phyloP scores from a whole-genome alignment of 352 stramenopile species.

The Thraustochytrium striatum region DNA sequence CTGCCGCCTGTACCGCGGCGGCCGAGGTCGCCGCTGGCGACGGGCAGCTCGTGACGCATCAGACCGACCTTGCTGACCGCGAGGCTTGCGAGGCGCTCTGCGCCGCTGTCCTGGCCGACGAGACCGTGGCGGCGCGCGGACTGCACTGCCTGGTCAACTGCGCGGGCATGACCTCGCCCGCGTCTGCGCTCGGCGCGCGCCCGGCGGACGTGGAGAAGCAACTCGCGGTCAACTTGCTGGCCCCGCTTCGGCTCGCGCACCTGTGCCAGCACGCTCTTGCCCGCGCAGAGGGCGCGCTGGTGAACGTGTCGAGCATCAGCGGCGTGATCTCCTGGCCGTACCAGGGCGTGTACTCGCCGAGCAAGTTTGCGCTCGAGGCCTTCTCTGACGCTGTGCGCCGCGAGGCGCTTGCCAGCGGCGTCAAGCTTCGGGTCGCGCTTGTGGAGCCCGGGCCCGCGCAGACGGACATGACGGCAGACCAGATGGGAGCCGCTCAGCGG shows the following conservation, averaged over 20 bases:
- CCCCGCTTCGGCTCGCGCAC: not conserved
- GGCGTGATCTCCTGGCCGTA: conserved; percentile 5
- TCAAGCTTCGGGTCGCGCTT: not conserved
- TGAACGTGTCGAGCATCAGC: conserved; percentile 17
- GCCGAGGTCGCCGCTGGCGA: not conserved
- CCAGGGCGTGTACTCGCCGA: conserved; percentile 12
- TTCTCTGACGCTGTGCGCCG: conserved; percentile 2
- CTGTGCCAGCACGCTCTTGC: not conserved
- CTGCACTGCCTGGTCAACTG: conserved; percentile 19
- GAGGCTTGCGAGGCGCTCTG: not conserved
- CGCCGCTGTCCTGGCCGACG: not conserved
- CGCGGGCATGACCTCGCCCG: not conserved
- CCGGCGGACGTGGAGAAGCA: not conserved
- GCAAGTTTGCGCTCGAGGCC: conserved; percentile 14
- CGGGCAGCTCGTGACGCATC: not conserved
- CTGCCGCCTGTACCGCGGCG: too few species aligned
- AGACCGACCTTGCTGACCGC: not conserved
- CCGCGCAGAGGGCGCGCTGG: not conserved
- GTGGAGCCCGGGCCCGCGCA: conserved; percentile 1
- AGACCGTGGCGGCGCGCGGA: not conserved
- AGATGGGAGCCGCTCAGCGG: not conserved
- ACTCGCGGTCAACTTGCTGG: not conserved
- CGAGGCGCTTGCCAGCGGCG: not conserved
- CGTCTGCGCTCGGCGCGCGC: not conserved
- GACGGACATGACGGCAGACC: not conserved